Evolutionary conservation across 2,329 filamentous ascomycete genomes (phyloP), one percentile per base, ranked within the genome.

Genomic region (Alternaria conjuncta): DNA sequence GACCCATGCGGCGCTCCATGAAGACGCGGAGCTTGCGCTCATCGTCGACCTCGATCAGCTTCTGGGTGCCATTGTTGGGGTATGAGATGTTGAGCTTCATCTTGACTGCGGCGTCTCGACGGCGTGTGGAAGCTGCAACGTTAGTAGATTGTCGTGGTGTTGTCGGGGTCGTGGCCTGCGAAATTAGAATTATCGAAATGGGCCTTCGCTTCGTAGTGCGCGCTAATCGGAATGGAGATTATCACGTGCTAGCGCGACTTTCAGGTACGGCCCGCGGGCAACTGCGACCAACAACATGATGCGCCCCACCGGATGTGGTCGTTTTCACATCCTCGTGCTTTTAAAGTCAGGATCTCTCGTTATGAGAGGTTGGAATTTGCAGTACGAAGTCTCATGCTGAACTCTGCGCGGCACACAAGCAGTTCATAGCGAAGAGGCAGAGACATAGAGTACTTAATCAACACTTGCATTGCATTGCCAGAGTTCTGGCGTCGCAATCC

Each of bases 1-100:
- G 89, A 82, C 93, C 93, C 93, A 96, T 96, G 86, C 93, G 92
- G 89, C 94, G 94, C 86, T 98, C 96, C 91, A 97, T 94, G 90
- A 98, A 98, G 87, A 96, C 89, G 84, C 93, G 92, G 84, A 98
- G 90, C 90, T 97, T 97, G 87, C 94, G 94, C 87, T 99, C 96
- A 92, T 99, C 96, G 82, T 99, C 96, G 80, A 99, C 87, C 79
- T 99, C 96, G 87, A 99, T 91, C 84, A 99, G 89, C 90, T 99
- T 99, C 86, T 99, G 96, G 82, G 94, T 96, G 90, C 96, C 96
- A 87, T 98, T 98, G 90, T 95, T 93, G 87, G 96, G 96, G 91
- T 94, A 97, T 81, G 88, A 90, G 81, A 90, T 87, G 86, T 90
- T 90, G 83, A 90, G 87, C 87, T 92, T 92, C 90, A 92, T 92